Conservation (phyloP, 2,329 filamentous ascomycete genomes). For the Nemania sp. region DNA sequence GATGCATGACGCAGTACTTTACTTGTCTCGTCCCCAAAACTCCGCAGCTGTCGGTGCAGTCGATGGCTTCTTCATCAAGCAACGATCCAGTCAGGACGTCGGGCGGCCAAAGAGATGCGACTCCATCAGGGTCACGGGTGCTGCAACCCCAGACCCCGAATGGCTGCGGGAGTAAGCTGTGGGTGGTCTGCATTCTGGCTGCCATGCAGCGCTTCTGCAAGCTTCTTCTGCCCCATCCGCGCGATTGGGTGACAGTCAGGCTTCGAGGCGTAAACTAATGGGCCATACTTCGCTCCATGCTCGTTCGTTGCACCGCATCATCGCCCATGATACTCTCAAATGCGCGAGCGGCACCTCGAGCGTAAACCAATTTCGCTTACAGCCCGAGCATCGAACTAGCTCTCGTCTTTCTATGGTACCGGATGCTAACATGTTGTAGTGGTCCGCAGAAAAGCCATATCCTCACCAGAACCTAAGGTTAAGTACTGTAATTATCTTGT, state of each 20-base stretch:
- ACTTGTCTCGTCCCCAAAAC: conserved; percentile 2
- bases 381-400: conserved; percentile 6
- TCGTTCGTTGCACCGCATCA: conserved; percentile 19
- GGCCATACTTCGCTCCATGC: conserved; percentile 14
- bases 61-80: conserved; percentile 14
- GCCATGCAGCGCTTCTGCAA: conserved; percentile 22
- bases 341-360: conserved; percentile 4
- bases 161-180: conserved; percentile 16
- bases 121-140: conserved; percentile 25
- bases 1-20: conserved; percentile 3
- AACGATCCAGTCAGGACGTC: conserved; percentile 20
- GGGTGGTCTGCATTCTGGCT: conserved; percentile 8
- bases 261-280: conserved; percentile 21
- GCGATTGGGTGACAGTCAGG: conserved; percentile 25
- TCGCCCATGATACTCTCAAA: conserved; percentile 11
- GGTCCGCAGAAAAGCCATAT: neutral
- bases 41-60: conserved; percentile 17
- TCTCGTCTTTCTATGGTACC: neutral
- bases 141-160: conserved; percentile 21
- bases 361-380: conserved; percentile 14
- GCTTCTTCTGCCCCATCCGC: conserved; percentile 12
- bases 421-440: neutral
- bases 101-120: conserved; percentile 20
- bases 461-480: no score
- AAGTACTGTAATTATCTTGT: no score